Conservation (phyloP, 805 yeast species). For the Candida vaughaniae region DNA sequence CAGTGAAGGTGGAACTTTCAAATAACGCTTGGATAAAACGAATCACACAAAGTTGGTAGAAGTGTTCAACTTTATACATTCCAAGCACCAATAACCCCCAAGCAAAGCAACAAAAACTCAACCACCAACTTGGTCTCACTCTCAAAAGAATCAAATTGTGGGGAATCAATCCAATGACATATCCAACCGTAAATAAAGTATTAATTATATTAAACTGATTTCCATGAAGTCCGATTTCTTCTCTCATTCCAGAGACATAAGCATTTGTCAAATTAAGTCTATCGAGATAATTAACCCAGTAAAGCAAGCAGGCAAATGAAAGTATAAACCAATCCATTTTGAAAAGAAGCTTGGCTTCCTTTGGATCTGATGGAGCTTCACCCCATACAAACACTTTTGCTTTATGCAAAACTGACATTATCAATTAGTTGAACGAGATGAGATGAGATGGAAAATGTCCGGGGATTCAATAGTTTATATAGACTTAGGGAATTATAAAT, state of each 20-base stretch:
- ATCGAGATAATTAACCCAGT: constrained; percentile 57
- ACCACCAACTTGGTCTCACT: constrained; percentile 57
- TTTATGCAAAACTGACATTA: constrained; percentile 1
- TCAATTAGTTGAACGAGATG: no score
- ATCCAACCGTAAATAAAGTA: constrained; percentile 61
- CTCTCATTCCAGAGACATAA: constrained; percentile 67
- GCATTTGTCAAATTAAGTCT: constrained; percentile 43
- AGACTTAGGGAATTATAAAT: no score
- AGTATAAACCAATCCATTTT: constrained; percentile 43
- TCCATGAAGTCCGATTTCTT: constrained; percentile 48
- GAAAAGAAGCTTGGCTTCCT: constrained; percentile 29
- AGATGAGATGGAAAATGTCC: no score
- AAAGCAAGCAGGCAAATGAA: constrained; percentile 39
- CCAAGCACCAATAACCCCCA: constrained; percentile 61
- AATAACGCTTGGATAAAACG: constrained; percentile 62
- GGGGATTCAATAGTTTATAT: no score
- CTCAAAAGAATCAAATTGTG: constrained; percentile 52
- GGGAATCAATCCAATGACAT: constrained; percentile 61
- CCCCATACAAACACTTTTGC: constrained; percentile 29
- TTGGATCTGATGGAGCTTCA: constrained; percentile 26
- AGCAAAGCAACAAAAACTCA: constrained; percentile 50
- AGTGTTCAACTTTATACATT: constrained; percentile 46
- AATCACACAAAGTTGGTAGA: constrained; percentile 51
- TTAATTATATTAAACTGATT: constrained; percentile 51
- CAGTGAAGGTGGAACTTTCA: constrained; percentile 57